These are phyloP conservation scores for Mollisia scopiformis DNA, from an alignment of 2,329 filamentous ascomycete species.

Conservation along the genomic window DNA sequence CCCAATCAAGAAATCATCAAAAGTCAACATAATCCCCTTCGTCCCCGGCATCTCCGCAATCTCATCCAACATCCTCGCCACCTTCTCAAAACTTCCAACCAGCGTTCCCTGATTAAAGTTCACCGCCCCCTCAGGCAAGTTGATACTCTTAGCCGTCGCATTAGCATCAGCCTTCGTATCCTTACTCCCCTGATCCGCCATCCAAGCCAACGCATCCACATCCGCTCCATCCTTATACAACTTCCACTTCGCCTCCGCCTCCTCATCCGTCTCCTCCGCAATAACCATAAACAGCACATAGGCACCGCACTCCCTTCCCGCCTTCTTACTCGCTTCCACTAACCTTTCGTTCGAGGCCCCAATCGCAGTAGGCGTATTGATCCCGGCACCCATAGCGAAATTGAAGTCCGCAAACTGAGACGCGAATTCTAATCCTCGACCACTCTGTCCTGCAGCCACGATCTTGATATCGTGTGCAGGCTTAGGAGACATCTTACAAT, in stretches of 20 bases:
- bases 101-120: conserved; percentile 39
- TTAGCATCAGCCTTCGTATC: conserved; percentile 37
- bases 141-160: conserved; percentile 33
- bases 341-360: conserved; percentile 31
- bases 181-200: conserved; percentile 37
- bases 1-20: conserved; percentile 38
- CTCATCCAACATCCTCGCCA: conserved; percentile 39
- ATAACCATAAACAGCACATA: conserved; percentile 40
- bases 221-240: conserved; percentile 38
- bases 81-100: conserved; percentile 33
- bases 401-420: conserved; percentile 38
- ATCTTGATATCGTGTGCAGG: conserved; percentile 33
- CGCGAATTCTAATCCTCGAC: conserved; percentile 39
- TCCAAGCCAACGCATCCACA: conserved; percentile 37
- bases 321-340: conserved; percentile 34
- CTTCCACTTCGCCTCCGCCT: conserved; percentile 37
- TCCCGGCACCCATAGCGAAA: conserved; percentile 36
- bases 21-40: conserved; percentile 40
- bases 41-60: conserved; percentile 35
- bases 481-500: conserved; percentile 37
- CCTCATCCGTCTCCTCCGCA: conserved; percentile 37
- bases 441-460: conserved; percentile 39
- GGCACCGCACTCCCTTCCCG: conserved; percentile 37
- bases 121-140: conserved; percentile 35
- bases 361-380: conserved; percentile 37